A percentile compares a stretch with the other conserved stretches of the same genome.
phyloP scores from a whole-genome alignment of 148 eudicot species.

The Persicaria tinctoria region DNA sequence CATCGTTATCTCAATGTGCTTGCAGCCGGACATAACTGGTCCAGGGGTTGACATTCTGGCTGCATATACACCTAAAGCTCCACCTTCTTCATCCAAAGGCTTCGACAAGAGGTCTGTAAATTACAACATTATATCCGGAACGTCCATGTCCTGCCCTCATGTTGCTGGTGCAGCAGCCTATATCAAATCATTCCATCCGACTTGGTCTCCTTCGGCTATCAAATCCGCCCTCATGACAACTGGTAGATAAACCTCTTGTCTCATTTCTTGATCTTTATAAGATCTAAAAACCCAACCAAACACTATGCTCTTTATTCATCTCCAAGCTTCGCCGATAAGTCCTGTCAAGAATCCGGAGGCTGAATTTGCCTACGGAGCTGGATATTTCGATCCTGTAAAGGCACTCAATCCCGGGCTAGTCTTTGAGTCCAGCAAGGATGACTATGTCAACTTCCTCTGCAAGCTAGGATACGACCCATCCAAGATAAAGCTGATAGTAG shows the following conservation, averaged over 20 bases:
- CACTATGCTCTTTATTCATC: not conserved
- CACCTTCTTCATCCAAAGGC: not conserved
- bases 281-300: not conserved
- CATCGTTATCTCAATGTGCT: not conserved
- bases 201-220: slow-evolving; percentile 64
- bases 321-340: slow-evolving; percentile 35
- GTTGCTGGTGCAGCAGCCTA: slow-evolving; percentile 55
- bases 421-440: slow-evolving; percentile 27
- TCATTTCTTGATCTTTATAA: too few species aligned
- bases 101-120: slow-evolving; percentile 23
- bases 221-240: slow-evolving; percentile 74
- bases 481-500: slow-evolving; percentile 11
- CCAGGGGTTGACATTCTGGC: slow-evolving; percentile 68
- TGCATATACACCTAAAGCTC: slow-evolving; percentile 32
- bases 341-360: slow-evolving; percentile 20
- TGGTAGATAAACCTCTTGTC: slow-evolving; percentile 19
- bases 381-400: slow-evolving; percentile 38
- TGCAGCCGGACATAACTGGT: slow-evolving; percentile 69
- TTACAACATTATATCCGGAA: slow-evolving; percentile 41
- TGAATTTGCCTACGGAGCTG: slow-evolving; percentile 65
- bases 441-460: slow-evolving; percentile 41
- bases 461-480: slow-evolving; percentile 13
- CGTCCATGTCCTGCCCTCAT: slow-evolving; percentile 75
- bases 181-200: slow-evolving; percentile 47
- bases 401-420: slow-evolving; percentile 52